phyloP scores from a whole-genome alignment of 495 filamentous ascomycete genomes.

The Aspergillus bridgeri region DNA sequence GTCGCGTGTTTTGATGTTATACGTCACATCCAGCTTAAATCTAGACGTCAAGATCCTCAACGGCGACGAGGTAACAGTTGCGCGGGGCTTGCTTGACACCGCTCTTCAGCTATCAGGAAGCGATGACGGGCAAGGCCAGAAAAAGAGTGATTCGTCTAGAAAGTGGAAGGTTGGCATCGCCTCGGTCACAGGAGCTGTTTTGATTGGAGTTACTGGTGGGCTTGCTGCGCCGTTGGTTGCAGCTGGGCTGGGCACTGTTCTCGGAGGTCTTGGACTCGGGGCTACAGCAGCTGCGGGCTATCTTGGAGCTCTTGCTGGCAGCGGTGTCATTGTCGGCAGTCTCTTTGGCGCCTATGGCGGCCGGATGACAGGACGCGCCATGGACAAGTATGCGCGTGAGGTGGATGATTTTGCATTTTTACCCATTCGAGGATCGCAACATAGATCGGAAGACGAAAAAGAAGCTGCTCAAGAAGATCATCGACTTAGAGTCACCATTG shows the following conservation, averaged over 20 bases:
- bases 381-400: slow-evolving; percentile 83
- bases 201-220: slow-evolving; percentile 79
- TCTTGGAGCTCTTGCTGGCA: slow-evolving; percentile 74
- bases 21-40: slow-evolving; percentile 63
- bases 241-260: slow-evolving; percentile 75
- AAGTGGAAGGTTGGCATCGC: slow-evolving; percentile 84
- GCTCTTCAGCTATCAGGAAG: slow-evolving; percentile 67
- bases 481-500: slow-evolving; percentile 76
- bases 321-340: slow-evolving; percentile 70
- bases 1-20: slow-evolving; percentile 70
- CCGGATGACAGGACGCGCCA: slow-evolving; percentile 77
- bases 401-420: slow-evolving; percentile 88
- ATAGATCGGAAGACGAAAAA: slow-evolving; percentile 39
- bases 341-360: slow-evolving; percentile 89
- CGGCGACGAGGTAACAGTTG: slow-evolving; percentile 71
- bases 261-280: slow-evolving; percentile 78
- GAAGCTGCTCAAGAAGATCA: slow-evolving; percentile 51
- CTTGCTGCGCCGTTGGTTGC: slow-evolving; percentile 79
- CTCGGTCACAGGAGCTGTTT: slow-evolving; percentile 68
- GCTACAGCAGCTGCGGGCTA: slow-evolving; percentile 75
- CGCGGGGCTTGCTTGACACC: slow-evolving; percentile 67
- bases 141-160: slow-evolving; percentile 60
- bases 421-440: slow-evolving; percentile 55
- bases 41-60: slow-evolving; percentile 62
- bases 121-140: slow-evolving; percentile 62